Base-by-base conservation (phyloP, 1,284 basidiomycete genomes). In the Pseudozyma pruni region DNA sequence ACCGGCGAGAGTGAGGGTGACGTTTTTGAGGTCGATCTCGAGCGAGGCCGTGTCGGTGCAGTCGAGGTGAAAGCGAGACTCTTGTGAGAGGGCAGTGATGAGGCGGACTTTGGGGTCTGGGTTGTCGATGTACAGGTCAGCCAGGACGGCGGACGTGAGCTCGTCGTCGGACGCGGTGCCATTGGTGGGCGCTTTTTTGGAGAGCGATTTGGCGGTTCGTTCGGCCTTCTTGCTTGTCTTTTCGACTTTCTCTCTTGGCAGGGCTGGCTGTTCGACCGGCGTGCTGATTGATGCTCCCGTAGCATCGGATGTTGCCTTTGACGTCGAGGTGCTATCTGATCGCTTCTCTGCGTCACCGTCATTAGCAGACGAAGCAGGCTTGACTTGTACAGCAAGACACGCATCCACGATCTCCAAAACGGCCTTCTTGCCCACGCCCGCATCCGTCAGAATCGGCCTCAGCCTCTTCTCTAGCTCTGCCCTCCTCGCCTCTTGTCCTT, bases 41-140 rank as follows among this genome's bases (percentile, higher is more conserved):
- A 77, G 82, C 3, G 81, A 81, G 34, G 76, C 76, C 1, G 83
- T 83, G 29, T 84, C 83, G 38, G 85, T 81, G 4, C 85, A 85
- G 39, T 85, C 85, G 23, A 83, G 74, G 75, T 86, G 84, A 75
- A 87, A 87, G 17, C 87, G 85, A 0, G 83, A 83, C 57, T 85
- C 84, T 51, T 85, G 84, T 1, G 79, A 71, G 11, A 80, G 79
- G 0, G 81, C 81, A 4, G 63, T 51, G 35, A 83, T 81, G 53
- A 70, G 42, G 17, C 32, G 49, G 0, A 63, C 17, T 31, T 63
- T 60, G 13, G 55, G 54, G 31, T 62, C 69, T 1, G 54, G 37
- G 20, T 62, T 62, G 43, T 51, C 35, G 17, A 61, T 14, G 47
- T 54, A 62, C 3, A 63, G 59, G 14, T 48, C 17, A 22, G 56